phyloP scores from a whole-genome alignment of 2,329 filamentous ascomycete species.

The Exophiala aquamarina region DNA sequence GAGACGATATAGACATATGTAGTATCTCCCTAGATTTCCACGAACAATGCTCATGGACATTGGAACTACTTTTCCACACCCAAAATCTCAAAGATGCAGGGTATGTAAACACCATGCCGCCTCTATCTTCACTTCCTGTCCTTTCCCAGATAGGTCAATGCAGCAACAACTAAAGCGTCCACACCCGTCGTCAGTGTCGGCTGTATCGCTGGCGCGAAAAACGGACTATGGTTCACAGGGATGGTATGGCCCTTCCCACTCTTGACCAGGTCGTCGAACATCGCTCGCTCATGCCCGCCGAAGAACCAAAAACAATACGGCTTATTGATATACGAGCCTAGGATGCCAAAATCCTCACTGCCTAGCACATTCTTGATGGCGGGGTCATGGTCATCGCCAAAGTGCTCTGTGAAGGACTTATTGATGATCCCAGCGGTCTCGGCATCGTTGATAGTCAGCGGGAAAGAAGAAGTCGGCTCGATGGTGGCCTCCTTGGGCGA shows the following conservation, averaged over 20 bases:
- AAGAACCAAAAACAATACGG: constrained; percentile 59
- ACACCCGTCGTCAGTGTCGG: constrained; percentile 57
- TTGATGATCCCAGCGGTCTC: constrained; percentile 45
- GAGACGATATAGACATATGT: no score
- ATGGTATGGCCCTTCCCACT: constrained; percentile 50
- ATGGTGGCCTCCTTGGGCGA: constrained; percentile 50
- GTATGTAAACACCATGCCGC: no score
- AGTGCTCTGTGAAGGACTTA: constrained; percentile 48
- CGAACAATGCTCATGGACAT: no score
- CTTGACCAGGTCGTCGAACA: constrained; percentile 50
- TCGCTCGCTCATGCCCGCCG: constrained; percentile 42
- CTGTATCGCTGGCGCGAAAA: constrained; percentile 60
- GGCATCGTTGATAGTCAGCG: constrained; percentile 54
- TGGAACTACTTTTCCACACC: no score
- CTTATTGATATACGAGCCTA: constrained; percentile 51
- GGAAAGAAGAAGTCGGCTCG: constrained; percentile 50
- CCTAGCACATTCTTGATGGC: constrained; percentile 21
- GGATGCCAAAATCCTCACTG: constrained; percentile 60
- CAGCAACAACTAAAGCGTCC: constrained; percentile 53
- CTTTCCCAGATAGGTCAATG: constrained; percentile 48
- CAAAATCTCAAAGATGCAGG: no score
- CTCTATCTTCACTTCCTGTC: not conserved
- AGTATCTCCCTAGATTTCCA: no score
- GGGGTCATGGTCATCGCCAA: constrained; percentile 35
- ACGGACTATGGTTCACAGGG: constrained; percentile 60